Percentiles rank a stretch among this genome's conserved stretches.
phyloP scores from a whole-genome alignment of 2,329 filamentous ascomycete genomes.

The Colletotrichum liaoningense region DNA sequence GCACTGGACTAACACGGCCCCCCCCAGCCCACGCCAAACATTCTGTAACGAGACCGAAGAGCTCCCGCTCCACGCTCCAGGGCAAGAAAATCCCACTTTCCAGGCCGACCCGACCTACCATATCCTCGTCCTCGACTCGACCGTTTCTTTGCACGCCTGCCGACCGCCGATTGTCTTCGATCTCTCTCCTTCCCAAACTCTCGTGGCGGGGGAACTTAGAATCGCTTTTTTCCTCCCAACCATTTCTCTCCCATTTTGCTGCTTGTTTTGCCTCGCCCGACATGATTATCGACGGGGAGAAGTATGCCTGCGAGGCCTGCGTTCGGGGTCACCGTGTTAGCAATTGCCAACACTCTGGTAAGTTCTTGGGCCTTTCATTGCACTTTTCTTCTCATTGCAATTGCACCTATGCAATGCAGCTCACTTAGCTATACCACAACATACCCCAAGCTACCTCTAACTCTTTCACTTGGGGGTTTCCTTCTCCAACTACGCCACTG shows the following conservation, averaged over 20 bases:
- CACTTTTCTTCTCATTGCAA: neutral
- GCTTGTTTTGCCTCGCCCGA: slow-evolving; percentile 39
- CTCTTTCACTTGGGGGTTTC: neutral
- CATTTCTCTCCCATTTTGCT: slow-evolving; percentile 7
- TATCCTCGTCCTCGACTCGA: slow-evolving; percentile 27
- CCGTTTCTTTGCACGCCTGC: slow-evolving; percentile 19
- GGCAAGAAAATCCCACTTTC: slow-evolving; percentile 32
- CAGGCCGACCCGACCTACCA: slow-evolving; percentile 24
- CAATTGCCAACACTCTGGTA: slow-evolving; percentile 97
- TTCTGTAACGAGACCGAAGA: slow-evolving; percentile 36
- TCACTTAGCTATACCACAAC: neutral
- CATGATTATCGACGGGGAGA: slow-evolving; percentile 94
- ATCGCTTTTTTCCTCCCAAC: slow-evolving; percentile 26
- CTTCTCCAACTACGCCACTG: neutral
- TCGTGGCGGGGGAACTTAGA: slow-evolving; percentile 33
- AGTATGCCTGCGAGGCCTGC: slow-evolving; percentile 98
- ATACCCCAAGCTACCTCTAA: neutral
- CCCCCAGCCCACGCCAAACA: slow-evolving; percentile 30
- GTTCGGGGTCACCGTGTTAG: slow-evolving; percentile 98
- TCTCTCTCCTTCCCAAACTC: slow-evolving; percentile 23
- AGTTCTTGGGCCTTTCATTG: slow-evolving; percentile 50
- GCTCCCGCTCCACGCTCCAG: slow-evolving; percentile 35
- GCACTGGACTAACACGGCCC: slow-evolving; percentile 32
- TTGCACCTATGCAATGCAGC: neutral
- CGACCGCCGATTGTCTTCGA: slow-evolving; percentile 29